Conservation (phyloP, 495 filamentous ascomycete genomes). For the Baudoinia panamericana region DNA sequence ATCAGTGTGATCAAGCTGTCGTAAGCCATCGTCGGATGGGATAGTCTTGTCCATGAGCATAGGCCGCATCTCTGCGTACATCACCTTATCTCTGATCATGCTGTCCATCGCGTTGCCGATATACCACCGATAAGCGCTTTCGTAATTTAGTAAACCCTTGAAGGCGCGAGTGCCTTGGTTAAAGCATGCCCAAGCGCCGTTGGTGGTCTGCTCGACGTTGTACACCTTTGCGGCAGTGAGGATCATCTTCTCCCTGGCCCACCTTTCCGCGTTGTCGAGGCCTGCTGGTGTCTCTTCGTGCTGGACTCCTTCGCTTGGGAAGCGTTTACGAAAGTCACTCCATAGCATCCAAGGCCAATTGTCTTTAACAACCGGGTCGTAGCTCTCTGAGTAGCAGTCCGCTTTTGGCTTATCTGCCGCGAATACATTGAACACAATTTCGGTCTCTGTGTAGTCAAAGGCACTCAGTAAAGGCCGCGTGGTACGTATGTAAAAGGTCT, state of each 20-base stretch:
- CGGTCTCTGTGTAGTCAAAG: constrained; percentile 19
- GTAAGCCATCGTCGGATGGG: constrained; percentile 24
- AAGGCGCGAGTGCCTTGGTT: constrained; percentile 31
- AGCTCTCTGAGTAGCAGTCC: constrained; percentile 23
- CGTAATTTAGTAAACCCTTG: constrained; percentile 30
- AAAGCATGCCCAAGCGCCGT: constrained; percentile 31
- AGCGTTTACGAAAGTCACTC: constrained; percentile 19
- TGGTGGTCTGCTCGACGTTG: constrained; percentile 7
- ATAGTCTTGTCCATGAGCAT: constrained; percentile 32
- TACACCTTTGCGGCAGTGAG: constrained; percentile 5
- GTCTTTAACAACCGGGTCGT: constrained; percentile 19
- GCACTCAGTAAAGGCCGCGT: constrained; percentile 15
- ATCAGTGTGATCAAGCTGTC: constrained; percentile 15
- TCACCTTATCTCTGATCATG: constrained; percentile 29
- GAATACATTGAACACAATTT: constrained; percentile 29
- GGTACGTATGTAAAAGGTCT: constrained; percentile 28
- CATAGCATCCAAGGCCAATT: constrained; percentile 25
- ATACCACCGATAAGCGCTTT: constrained; percentile 28
- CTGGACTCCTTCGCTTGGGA: constrained; percentile 4
- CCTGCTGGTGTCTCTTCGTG: background rate
- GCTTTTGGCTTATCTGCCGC: constrained; percentile 8
- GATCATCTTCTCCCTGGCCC: constrained; percentile 18
- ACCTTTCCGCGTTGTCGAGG: constrained; percentile 12
- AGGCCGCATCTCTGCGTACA: constrained; percentile 31
- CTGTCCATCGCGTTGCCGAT: constrained; percentile 29